These are phyloP conservation scores for Aspergillus ruber DNA, from an alignment of 2,329 filamentous ascomycete genomes.

Conservation along the genomic window DNA sequence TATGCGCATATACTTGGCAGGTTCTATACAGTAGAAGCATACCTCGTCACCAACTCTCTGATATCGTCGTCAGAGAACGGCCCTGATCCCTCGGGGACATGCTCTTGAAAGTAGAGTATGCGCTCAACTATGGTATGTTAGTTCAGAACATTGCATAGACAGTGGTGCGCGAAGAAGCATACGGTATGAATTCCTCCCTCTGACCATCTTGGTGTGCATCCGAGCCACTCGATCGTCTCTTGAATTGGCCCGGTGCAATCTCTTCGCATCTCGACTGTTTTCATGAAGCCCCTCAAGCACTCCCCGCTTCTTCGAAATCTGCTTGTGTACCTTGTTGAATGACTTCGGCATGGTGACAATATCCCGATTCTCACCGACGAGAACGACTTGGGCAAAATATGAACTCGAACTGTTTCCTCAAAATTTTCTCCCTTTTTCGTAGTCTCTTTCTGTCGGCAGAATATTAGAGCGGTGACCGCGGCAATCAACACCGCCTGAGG, in stretches of 20 bases:
- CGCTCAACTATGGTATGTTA: slow-evolving; percentile 51
- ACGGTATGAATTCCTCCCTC: slow-evolving; percentile 70
- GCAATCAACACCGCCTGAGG: slow-evolving; percentile 4
- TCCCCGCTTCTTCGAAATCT: slow-evolving; percentile 80
- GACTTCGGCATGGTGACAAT: slow-evolving; percentile 61
- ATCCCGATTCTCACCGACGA: not conserved
- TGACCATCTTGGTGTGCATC: slow-evolving; percentile 62
- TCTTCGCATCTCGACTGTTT: slow-evolving; percentile 78
- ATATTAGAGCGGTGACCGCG: slow-evolving; percentile 23
- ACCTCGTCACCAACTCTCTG: slow-evolving; percentile 49
- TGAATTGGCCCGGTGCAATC: slow-evolving; percentile 69
- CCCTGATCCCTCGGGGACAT: slow-evolving; percentile 35
- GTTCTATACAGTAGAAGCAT: no score
- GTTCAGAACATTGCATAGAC: not conserved
- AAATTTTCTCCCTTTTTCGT: slow-evolving; percentile 9
- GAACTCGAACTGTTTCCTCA: not conserved
- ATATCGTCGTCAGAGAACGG: slow-evolving; percentile 33
- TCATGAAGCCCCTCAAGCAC: slow-evolving; percentile 72
- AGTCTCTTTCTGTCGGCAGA: slow-evolving; percentile 25
- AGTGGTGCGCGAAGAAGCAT: slow-evolving; percentile 23
- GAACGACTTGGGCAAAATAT: not conserved
- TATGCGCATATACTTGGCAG: no score
- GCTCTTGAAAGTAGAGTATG: slow-evolving; percentile 65
- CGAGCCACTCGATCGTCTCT: slow-evolving; percentile 78
- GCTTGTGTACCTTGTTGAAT: slow-evolving; percentile 77